Percentiles rank a stretch among this genome's conserved stretches.
Evolutionary conservation across 257 asterid genomes (phyloP).

Genomic region (Nicotiana attenuata): DNA sequence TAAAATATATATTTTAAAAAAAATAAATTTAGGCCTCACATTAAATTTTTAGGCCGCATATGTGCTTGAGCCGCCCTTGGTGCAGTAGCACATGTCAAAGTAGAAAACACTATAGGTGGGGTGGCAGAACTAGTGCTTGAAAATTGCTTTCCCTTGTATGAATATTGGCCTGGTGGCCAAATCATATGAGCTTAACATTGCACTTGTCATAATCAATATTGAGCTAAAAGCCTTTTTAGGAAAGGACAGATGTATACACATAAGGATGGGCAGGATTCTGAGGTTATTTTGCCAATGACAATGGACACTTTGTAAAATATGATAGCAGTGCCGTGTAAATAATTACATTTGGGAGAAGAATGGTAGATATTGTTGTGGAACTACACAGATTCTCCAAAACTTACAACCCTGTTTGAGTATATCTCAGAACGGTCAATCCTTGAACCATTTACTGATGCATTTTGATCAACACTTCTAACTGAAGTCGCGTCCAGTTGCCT

Average conservation of each 20-base stretch:
- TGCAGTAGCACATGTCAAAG: no score
- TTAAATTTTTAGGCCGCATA: no score
- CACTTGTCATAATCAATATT: not conserved
- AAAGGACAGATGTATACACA: not conserved
- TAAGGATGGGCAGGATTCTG: not conserved
- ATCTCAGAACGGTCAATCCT: slow-evolving; percentile 15
- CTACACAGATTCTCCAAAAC: slow-evolving; percentile 9
- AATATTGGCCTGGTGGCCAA: not conserved
- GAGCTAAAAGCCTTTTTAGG: not conserved
- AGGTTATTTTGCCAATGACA: no score
- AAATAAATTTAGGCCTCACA: no score
- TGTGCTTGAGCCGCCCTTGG: no score
- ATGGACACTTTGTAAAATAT: not conserved
- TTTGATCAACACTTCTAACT: slow-evolving; percentile 4
- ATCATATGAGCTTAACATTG: not conserved
- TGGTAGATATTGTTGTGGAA: not conserved
- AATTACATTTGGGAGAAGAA: slow-evolving; percentile 1
- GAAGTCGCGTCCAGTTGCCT: slow-evolving; percentile 28
- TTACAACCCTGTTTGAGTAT: not conserved
- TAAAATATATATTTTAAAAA: no score
- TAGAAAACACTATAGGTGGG: not conserved
- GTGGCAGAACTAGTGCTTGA: not conserved
- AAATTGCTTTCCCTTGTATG: not conserved
- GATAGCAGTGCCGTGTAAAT: not conserved
- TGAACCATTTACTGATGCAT: slow-evolving; percentile 13